Evolutionary conservation across 371 early-diverging fungal genomes (phyloP).

Genomic region (Syncephalastrum racemosum): DNA sequence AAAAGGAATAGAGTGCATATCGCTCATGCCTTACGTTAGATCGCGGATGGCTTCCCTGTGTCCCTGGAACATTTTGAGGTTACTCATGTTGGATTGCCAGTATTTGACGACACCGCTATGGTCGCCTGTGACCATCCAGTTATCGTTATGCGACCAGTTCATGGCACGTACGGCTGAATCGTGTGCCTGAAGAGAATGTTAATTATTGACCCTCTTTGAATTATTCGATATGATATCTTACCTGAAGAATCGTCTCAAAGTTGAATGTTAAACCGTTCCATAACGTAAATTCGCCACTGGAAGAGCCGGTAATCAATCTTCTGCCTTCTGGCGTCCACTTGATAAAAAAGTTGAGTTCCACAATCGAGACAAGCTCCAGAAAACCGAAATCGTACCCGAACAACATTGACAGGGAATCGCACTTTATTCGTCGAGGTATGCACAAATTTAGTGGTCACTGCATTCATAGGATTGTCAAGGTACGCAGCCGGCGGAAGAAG

Average conservation of each 20-base stretch:
- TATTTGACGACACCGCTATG: slow-evolving; percentile 97
- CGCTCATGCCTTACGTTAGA: slow-evolving; percentile 57
- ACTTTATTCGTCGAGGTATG: slow-evolving; percentile 98
- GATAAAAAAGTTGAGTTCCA: background rate
- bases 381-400: slow-evolving; percentile 62
- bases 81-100: slow-evolving; percentile 99
- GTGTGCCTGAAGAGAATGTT: slow-evolving; percentile 69
- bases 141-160: slow-evolving; percentile 97
- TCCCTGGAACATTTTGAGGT: slow-evolving; percentile 90
- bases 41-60: slow-evolving; percentile 96
- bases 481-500: slow-evolving; percentile 79
- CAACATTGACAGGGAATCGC: slow-evolving; percentile 94
- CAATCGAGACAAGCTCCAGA: background rate
- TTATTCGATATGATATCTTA: slow-evolving; percentile 15
- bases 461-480: slow-evolving; percentile 76
- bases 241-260: slow-evolving; percentile 99
- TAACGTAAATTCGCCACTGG: slow-evolving; percentile 98
- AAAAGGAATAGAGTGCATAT: background rate
- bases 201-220: background rate
- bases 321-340: slow-evolving; percentile 99
- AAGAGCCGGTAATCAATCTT: slow-evolving; percentile 95
- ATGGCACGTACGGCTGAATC: slow-evolving; percentile 95
- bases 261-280: slow-evolving; percentile 99
- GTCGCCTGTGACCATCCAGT: slow-evolving; percentile 98
- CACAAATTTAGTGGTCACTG: slow-evolving; percentile 90